A percentile compares a stretch with the other conserved stretches of the same genome.
These are phyloP conservation scores for Epichloe elymi DNA, from an alignment of 2,329 filamentous ascomycete species.

Conservation along the genomic window DNA sequence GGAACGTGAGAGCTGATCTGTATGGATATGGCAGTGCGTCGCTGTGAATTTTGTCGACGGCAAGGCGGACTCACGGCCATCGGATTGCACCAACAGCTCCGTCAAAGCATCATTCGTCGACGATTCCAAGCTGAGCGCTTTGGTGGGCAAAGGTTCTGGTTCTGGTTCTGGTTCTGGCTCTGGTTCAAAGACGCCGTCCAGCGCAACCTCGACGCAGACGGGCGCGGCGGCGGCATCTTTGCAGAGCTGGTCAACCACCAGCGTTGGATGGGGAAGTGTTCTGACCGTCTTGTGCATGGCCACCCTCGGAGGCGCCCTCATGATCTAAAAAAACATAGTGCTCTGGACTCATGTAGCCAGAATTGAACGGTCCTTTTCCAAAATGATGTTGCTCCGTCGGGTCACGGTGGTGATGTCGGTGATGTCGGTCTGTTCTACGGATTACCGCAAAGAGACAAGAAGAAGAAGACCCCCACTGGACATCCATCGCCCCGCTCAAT, in stretches of 20 bases:
- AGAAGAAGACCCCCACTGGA: too few relatives aligned
- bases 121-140: conserved; percentile 21
- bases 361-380: too few relatives aligned
- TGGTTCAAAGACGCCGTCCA: conserved; percentile 9
- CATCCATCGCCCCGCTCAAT: too few relatives aligned
- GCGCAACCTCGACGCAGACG: conserved; percentile 10
- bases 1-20: neutral
- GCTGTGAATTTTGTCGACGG: conserved; percentile 41
- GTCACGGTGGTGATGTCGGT: too few relatives aligned
- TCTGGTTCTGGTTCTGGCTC: neutral
- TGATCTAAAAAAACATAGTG: conserved; percentile 11
- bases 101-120: conserved; percentile 18
- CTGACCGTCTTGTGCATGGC: conserved; percentile 16
- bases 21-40: conserved; percentile 29
- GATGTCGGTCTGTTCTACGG: too few relatives aligned
- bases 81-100: conserved; percentile 23
- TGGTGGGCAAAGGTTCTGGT: conserved; percentile 14
- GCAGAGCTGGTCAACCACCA: conserved; percentile 5
- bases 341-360: too few relatives aligned
- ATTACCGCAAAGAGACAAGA: too few relatives aligned
- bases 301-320: conserved; percentile 16
- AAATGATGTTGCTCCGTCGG: too few relatives aligned
- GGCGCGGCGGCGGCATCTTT: conserved; percentile 16
- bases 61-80: conserved; percentile 13
- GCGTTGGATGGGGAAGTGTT: conserved; percentile 10